These are phyloP conservation scores for Ustilago hordei DNA, from an alignment of 1,284 basidiomycete species.

Conservation along the genomic window DNA sequence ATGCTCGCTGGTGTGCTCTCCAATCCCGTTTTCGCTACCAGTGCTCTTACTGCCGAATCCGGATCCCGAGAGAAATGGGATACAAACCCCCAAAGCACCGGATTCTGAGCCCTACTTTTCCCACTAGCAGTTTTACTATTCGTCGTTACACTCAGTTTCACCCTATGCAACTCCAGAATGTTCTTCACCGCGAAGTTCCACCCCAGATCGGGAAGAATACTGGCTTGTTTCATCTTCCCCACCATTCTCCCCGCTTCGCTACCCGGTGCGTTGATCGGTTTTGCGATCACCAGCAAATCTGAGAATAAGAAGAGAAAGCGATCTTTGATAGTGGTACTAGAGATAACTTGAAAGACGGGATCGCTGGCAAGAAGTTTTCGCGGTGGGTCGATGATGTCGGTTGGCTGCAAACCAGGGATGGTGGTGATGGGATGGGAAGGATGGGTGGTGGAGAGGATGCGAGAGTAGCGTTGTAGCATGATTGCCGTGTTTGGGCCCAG, in stretches of 20 bases:
- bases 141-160: constrained; percentile 46
- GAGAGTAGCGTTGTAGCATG: constrained; percentile 59
- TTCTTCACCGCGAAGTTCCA: constrained; percentile 62
- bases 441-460: constrained; percentile 39
- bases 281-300: constrained; percentile 86
- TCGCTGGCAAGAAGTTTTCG: constrained; percentile 85
- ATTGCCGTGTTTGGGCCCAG: constrained; percentile 54
- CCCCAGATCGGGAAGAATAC: constrained; percentile 36
- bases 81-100: constrained; percentile 74
- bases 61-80: constrained; percentile 76
- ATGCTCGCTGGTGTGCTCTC: constrained; percentile 72
- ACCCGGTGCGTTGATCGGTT: constrained; percentile 75
- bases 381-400: constrained; percentile 78
- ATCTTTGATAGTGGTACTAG: constrained; percentile 92
- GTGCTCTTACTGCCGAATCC: constrained; percentile 60
- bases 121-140: constrained; percentile 35
- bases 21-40: constrained; percentile 59
- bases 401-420: constrained; percentile 27
- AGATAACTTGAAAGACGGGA: constrained; percentile 92
- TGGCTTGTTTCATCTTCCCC: constrained; percentile 46
- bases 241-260: constrained; percentile 74
- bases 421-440: constrained; percentile 5
- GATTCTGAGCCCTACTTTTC: constrained; percentile 45
- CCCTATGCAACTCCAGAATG: constrained; percentile 52
- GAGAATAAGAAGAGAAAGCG: constrained; percentile 94